Conservation (phyloP, 2,329 filamentous ascomycete genomes). For the Ceratocystis ficicola region DNA sequence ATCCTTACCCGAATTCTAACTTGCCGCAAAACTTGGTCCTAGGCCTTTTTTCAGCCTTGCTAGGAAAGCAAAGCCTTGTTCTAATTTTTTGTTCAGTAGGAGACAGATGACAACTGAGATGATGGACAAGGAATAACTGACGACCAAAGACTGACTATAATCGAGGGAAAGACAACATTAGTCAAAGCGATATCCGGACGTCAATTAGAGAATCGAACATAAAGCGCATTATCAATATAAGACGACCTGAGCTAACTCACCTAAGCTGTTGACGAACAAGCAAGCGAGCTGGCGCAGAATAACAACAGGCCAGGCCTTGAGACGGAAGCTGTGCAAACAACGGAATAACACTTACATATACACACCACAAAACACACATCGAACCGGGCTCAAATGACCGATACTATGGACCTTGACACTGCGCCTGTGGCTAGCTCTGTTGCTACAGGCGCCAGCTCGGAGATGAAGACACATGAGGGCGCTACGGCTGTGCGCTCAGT, state of each 20-base stretch:
- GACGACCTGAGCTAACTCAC: too few relatives aligned
- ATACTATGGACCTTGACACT: conserved; percentile 48
- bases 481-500: conserved; percentile 75
- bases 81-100: neutral
- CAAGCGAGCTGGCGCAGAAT: too few relatives aligned
- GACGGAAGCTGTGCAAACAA: too few relatives aligned
- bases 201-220: too few relatives aligned
- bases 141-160: too few relatives aligned
- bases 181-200: too few relatives aligned
- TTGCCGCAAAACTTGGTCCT: neutral
- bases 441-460: conserved; percentile 33
- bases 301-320: too few relatives aligned
- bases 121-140: too few relatives aligned
- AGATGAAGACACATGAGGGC: conserved; percentile 60
- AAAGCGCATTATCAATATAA: too few relatives aligned
- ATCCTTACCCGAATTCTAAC: conserved; percentile 5
- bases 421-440: conserved; percentile 24
- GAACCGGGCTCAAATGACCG: conserved; percentile 34
- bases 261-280: too few relatives aligned
- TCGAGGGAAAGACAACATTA: too few relatives aligned
- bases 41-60: neutral
- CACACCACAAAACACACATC: conserved; percentile 9
- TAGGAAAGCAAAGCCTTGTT: neutral
- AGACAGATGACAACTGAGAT: too few relatives aligned
- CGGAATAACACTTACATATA: neutral